Evolutionary conservation across 495 filamentous ascomycete species (phyloP).

Genomic region (Aspergillus olivimuriae): DNA sequence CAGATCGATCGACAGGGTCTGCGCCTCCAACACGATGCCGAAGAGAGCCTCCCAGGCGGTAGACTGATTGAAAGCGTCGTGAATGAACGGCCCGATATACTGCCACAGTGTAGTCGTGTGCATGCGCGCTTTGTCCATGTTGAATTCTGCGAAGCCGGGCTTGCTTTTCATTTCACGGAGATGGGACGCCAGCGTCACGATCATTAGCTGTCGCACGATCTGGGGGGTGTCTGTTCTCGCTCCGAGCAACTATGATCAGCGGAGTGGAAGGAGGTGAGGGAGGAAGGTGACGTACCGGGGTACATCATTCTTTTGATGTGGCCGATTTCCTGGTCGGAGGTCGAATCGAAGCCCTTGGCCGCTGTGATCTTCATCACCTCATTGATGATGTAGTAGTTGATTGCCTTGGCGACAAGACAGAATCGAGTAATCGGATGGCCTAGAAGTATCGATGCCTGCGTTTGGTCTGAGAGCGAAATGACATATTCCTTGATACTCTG

Average conservation of each 20-base stretch:
- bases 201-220: conserved; percentile 9
- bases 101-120: conserved; percentile 16
- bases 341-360: conserved; percentile 13
- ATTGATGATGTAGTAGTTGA: conserved; percentile 17
- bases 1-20: conserved; percentile 20
- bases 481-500: conserved; percentile 13
- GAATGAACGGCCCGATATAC: conserved; percentile 12
- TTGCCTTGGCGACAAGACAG: conserved; percentile 17
- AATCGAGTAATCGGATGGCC: conserved; percentile 11
- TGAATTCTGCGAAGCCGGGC: conserved; percentile 16
- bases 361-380: conserved; percentile 11
- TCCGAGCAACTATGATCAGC: no score
- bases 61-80: conserved; percentile 4
- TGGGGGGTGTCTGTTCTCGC: conserved; percentile 8
- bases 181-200: conserved; percentile 11
- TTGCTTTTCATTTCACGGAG: conserved; percentile 7
- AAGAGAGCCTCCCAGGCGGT: conserved; percentile 14
- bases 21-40: conserved; percentile 17
- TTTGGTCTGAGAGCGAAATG: conserved; percentile 9
- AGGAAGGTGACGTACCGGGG: conserved; percentile 4
- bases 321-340: conserved; percentile 12
- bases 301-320: conserved; percentile 10
- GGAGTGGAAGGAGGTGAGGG: no score
- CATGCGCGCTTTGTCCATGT: conserved; percentile 4
- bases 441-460: conserved; percentile 12